phyloP scores from a whole-genome alignment of 2,329 filamentous ascomycete genomes.

The Calonectria ilicicola region DNA sequence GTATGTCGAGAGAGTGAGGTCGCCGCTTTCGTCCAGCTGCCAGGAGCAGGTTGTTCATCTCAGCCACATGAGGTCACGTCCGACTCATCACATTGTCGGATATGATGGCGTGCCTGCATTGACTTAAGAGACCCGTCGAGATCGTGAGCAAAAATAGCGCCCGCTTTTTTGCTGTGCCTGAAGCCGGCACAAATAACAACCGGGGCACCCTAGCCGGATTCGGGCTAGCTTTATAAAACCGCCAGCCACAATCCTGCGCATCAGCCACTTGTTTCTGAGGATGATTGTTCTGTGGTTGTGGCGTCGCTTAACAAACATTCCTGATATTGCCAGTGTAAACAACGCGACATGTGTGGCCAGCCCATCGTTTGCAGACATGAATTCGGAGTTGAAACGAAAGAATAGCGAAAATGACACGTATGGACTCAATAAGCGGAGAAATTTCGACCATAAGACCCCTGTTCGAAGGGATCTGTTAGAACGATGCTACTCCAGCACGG shows the following conservation, averaged over 20 bases:
- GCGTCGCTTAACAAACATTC: neutral
- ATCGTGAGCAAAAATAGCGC: constrained; percentile 26
- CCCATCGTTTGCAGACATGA: constrained; percentile 36
- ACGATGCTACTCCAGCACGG: constrained; percentile 74
- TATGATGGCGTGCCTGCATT: constrained; percentile 19
- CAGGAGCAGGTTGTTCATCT: neutral
- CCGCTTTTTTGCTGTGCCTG: constrained; percentile 28
- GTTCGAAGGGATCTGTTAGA: constrained; percentile 73
- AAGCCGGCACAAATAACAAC: constrained; percentile 17
- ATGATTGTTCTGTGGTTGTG: constrained; percentile 19
- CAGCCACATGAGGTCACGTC: constrained; percentile 18
- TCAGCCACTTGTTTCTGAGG: constrained; percentile 22
- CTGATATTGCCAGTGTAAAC: neutral
- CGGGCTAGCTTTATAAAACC: constrained; percentile 3
- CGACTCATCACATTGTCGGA: constrained; percentile 23
- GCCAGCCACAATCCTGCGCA: constrained; percentile 20
- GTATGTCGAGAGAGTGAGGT: neutral
- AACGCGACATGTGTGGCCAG: constrained; percentile 26
- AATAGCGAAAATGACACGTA: constrained; percentile 38
- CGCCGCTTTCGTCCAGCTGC: neutral
- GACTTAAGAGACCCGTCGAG: constrained; percentile 18
- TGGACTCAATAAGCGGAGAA: constrained; percentile 24
- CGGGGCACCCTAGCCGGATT: neutral
- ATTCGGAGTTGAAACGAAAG: constrained; percentile 44
- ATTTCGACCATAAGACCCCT: constrained; percentile 28